phyloP scores from a whole-genome alignment of 2,329 filamentous ascomycete genomes.

The Botryotinia convoluta region DNA sequence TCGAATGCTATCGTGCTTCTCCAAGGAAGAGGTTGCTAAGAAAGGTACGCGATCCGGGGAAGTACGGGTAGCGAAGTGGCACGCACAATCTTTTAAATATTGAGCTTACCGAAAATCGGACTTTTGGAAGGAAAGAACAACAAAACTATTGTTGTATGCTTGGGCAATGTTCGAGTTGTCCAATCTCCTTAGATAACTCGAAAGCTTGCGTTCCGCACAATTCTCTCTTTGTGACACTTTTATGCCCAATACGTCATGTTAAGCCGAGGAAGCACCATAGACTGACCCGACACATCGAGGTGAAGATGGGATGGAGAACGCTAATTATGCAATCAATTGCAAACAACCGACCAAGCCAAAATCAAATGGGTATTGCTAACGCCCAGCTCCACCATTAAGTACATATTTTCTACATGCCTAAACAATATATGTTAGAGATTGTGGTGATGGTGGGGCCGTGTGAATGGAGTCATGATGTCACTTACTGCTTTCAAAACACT shows the following conservation, averaged over 20 bases:
- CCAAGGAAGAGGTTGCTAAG: background rate
- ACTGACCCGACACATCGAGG: background rate
- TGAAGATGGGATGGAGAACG: conserved; percentile 3
- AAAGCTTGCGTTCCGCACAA: background rate
- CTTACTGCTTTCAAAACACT: conserved; percentile 61
- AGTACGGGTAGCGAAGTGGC: conserved; percentile 2
- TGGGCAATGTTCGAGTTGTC: background rate
- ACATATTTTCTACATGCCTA: conserved; percentile 38
- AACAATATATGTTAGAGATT: conserved; percentile 22
- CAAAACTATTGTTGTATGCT: background rate
- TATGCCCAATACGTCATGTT: background rate
- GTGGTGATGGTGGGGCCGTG: background rate
- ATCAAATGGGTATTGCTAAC: conserved; percentile 24
- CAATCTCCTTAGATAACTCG: background rate
- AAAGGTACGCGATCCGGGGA: background rate
- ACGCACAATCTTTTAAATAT: background rate
- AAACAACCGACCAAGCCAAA: background rate
- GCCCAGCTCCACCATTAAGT: conserved; percentile 28
- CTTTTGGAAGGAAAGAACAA: background rate
- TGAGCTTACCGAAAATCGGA: background rate
- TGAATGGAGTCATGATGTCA: conserved; percentile 28
- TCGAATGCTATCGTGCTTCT: conserved; percentile 7
- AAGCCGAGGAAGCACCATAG: conserved; percentile 9
- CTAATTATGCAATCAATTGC: conserved; percentile 5
- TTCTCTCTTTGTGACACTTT: conserved; percentile 1